These are phyloP conservation scores for Sugiyamaella floridensis DNA, from an alignment of 805 yeast species.

Conservation along the genomic window DNA sequence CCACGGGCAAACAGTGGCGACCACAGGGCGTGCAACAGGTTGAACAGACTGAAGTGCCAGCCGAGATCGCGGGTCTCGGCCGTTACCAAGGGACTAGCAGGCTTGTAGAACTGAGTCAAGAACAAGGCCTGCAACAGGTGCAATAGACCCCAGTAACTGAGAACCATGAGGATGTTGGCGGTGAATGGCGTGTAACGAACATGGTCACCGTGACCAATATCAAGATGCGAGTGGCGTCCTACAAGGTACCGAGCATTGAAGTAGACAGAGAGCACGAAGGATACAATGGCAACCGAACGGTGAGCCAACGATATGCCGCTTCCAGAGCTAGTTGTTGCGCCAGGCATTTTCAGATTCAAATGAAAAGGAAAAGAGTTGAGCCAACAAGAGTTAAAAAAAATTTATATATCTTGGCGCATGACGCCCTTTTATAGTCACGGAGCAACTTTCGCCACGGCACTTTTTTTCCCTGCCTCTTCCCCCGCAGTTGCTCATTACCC, in stretches of 20 bases:
- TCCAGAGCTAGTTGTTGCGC: not conserved
- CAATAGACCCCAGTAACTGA: slow-evolving; percentile 53
- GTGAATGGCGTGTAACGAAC: slow-evolving; percentile 68
- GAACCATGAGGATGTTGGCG: slow-evolving; percentile 31
- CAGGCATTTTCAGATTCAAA: too few relatives aligned
- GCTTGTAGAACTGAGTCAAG: slow-evolving; percentile 27
- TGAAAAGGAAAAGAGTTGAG: too few relatives aligned
- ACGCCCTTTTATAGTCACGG: not conserved
- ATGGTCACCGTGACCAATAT: slow-evolving; percentile 39
- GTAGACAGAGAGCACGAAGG: slow-evolving; percentile 50
- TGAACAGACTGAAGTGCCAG: slow-evolving; percentile 58
- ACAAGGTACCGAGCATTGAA: slow-evolving; percentile 51
- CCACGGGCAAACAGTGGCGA: slow-evolving; percentile 49
- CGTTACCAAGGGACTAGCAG: slow-evolving; percentile 21
- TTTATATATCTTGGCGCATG: not conserved
- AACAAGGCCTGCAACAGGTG: slow-evolving; percentile 44
- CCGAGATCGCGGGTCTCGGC: slow-evolving; percentile 33
- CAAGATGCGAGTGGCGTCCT: slow-evolving; percentile 42
- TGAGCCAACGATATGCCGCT: not conserved
- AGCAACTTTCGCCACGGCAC: not conserved
- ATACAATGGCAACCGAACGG: slow-evolving; percentile 37
- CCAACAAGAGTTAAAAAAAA: not conserved
- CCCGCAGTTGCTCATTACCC: not conserved
- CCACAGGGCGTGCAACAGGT: slow-evolving; percentile 59
- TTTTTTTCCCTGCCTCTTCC: too few relatives aligned